A percentile compares a stretch with the other conserved stretches of the same genome.
Evolutionary conservation across 345 rosid genomes (phyloP).

Genomic region (Trapa incisa): DNA sequence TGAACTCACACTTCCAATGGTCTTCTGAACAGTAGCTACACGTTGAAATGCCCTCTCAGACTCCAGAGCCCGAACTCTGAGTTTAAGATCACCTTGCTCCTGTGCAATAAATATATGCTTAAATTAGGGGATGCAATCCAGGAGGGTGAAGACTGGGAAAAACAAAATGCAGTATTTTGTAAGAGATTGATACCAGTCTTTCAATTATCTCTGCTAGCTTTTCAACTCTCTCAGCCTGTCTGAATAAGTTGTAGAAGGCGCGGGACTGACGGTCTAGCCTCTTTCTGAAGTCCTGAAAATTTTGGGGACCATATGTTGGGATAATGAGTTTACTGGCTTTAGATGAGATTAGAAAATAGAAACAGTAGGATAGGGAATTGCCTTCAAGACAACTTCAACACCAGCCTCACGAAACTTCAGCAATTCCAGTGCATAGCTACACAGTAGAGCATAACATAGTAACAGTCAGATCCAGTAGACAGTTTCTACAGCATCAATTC

Average conservation of each 20-base stretch:
- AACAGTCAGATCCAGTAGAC: background rate
- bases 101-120: slow-evolving; percentile 13
- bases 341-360: slow-evolving; percentile 2
- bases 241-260: slow-evolving; percentile 84
- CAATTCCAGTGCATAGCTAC: slow-evolving; percentile 87
- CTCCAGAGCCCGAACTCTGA: slow-evolving; percentile 81
- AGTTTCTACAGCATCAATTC: background rate
- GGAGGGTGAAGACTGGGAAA: background rate
- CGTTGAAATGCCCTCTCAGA: slow-evolving; percentile 96
- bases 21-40: slow-evolving; percentile 86
- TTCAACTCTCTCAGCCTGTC: slow-evolving; percentile 93
- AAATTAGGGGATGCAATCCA: background rate
- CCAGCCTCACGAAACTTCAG: slow-evolving; percentile 90
- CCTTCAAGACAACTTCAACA: slow-evolving; percentile 86
- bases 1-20: slow-evolving; percentile 76
- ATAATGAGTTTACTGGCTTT: slow-evolving; percentile 3
- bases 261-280: slow-evolving; percentile 94
- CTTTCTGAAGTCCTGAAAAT: slow-evolving; percentile 65
- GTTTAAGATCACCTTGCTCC: slow-evolving; percentile 99
- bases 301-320: background rate
- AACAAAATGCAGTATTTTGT: background rate
- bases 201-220: slow-evolving; percentile 77
- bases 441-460: slow-evolving; percentile 14
- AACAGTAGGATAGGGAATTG: slow-evolving; percentile 18
- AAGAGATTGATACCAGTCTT: slow-evolving; percentile 46